Conservation (phyloP, 345 rosid genomes). For the Pistacia integerrima region DNA sequence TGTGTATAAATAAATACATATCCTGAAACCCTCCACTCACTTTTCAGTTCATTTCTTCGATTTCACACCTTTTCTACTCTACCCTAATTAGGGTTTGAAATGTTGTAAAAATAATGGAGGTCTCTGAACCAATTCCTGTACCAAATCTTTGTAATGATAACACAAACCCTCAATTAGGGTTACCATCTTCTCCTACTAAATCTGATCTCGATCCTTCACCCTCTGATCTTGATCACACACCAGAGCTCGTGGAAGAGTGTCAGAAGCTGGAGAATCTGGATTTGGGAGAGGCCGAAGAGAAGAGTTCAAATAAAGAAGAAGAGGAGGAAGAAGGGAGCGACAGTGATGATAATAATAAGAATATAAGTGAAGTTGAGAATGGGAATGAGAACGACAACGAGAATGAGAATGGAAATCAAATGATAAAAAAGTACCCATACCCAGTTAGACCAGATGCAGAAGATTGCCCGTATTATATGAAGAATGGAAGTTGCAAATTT, state of each 20-base stretch:
- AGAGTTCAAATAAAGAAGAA: not conserved
- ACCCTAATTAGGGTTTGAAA: conserved; percentile 28
- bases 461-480: conserved; percentile 82
- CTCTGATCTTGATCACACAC: conserved; percentile 39
- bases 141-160: conserved; percentile 8
- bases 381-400: conserved; percentile 10
- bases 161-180: conserved; percentile 16
- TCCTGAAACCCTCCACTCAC: not conserved
- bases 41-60: not conserved
- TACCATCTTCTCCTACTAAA: conserved; percentile 6
- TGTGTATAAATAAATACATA: not conserved
- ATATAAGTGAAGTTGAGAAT: conserved; percentile 11
- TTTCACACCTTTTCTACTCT: not conserved
- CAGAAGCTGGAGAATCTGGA: conserved; percentile 47
- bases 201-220: conserved; percentile 24
- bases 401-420: conserved; percentile 21
- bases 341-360: conserved; percentile 21
- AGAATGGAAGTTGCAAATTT: conserved; percentile 80
- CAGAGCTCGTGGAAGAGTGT: conserved; percentile 19
- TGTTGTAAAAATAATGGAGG: conserved; percentile 17
- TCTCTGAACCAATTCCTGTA: conserved; percentile 10
- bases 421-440: conserved; percentile 38
- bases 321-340: conserved; percentile 13
- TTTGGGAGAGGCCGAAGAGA: conserved; percentile 22
- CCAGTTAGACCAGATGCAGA: conserved; percentile 83